These are phyloP conservation scores for Alternaria novae-zelandiae DNA, from an alignment of 2,329 filamentous ascomycete species.

Conservation along the genomic window DNA sequence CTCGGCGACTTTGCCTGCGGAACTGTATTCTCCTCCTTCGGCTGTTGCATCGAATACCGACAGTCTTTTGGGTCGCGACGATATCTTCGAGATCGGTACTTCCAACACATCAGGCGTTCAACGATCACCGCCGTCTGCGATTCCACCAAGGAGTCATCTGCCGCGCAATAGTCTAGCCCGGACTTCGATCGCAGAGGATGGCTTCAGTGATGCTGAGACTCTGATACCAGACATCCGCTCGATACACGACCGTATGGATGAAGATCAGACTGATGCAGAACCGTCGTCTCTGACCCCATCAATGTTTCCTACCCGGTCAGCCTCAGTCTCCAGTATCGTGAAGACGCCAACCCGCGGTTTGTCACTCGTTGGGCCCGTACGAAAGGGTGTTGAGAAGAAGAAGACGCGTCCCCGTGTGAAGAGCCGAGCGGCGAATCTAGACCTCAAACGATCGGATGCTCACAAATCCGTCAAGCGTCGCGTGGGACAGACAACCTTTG, in stretches of 20 bases:
- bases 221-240: constrained; percentile 31
- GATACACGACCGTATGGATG: constrained; percentile 18
- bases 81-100: constrained; percentile 34
- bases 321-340: constrained; percentile 34
- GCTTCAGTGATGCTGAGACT: constrained; percentile 39
- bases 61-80: neutral
- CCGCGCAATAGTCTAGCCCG: neutral
- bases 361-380: constrained; percentile 36
- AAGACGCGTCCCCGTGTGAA: constrained; percentile 15
- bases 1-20: constrained; percentile 15
- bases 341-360: constrained; percentile 40
- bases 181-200: constrained; percentile 30
- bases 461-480: constrained; percentile 32
- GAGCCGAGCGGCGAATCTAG: constrained; percentile 7
- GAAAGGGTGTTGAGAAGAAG: constrained; percentile 24
- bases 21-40: constrained; percentile 24
- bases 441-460: constrained; percentile 33
- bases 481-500: constrained; percentile 1
- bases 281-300: constrained; percentile 15
- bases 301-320: constrained; percentile 18
- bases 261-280: constrained; percentile 29
- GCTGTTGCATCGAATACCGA: neutral
- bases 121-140: neutral
- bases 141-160: neutral
- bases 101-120: constrained; percentile 29